Percentiles rank a stretch among this genome's conserved stretches.
Conservation (phyloP, 2,329 filamentous ascomycete species). For the Emergomyces africanus region DNA sequence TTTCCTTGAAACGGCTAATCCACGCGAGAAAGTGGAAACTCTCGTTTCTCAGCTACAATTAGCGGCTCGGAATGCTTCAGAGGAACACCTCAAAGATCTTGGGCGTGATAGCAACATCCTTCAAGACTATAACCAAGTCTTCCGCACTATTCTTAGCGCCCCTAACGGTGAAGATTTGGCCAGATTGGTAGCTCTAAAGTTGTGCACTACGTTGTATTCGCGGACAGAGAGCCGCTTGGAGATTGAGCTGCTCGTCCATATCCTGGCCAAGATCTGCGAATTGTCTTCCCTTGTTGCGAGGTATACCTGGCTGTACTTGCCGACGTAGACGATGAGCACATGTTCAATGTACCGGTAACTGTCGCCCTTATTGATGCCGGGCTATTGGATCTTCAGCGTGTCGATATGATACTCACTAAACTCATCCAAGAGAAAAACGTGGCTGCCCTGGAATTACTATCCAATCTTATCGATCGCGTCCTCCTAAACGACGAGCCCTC, state of each 20-base stretch:
- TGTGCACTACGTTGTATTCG: constrained; percentile 44
- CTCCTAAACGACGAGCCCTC: constrained; percentile 66
- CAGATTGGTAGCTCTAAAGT: constrained; percentile 42
- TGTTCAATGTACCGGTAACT: constrained; percentile 51
- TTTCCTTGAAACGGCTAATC: constrained; percentile 43
- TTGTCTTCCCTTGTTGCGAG: constrained; percentile 46
- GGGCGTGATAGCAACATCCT: constrained; percentile 42
- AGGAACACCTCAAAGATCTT: constrained; percentile 47
- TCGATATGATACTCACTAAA: constrained; percentile 61
- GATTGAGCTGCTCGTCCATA: constrained; percentile 49
- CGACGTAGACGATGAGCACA: constrained; percentile 44
- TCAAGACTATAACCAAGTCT: constrained; percentile 44
- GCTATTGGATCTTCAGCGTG: constrained; percentile 48
- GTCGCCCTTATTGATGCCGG: constrained; percentile 47
- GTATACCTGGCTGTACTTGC: constrained; percentile 36
- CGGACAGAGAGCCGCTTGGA: constrained; percentile 44
- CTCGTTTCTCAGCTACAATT: constrained; percentile 46
- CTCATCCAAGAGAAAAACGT: constrained; percentile 59
- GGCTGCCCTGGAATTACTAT: constrained; percentile 65
- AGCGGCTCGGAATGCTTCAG: constrained; percentile 42
- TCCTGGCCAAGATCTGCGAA: constrained; percentile 50
- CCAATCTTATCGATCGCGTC: constrained; percentile 63
- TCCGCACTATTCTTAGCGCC: constrained; percentile 41
- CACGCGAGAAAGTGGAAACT: constrained; percentile 41
- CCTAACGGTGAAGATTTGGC: constrained; percentile 45